These are phyloP conservation scores for Hanseniaspora jakobsenii DNA, from an alignment of 805 yeast species.

Conservation along the genomic window DNA sequence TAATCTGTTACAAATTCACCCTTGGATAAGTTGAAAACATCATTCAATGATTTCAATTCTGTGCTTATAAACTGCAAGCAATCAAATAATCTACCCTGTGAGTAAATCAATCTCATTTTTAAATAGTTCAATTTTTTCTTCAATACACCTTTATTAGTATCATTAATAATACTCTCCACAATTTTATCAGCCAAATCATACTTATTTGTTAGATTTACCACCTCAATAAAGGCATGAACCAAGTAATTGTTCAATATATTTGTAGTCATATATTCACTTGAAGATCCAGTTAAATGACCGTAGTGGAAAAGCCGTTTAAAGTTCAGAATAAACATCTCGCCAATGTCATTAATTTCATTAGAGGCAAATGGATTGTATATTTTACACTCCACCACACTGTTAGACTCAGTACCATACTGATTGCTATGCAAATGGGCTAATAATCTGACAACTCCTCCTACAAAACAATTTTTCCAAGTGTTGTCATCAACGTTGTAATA, in stretches of 20 bases:
- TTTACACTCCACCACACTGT: slow-evolving; percentile 69
- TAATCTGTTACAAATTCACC: slow-evolving; percentile 14
- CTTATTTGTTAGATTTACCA: slow-evolving; percentile 25
- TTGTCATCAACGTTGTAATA: slow-evolving; percentile 37
- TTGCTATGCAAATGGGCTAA: slow-evolving; percentile 32
- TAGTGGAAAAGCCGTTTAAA: slow-evolving; percentile 27
- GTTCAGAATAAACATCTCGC: slow-evolving; percentile 24
- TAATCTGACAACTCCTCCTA: slow-evolving; percentile 60
- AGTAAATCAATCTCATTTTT: slow-evolving; percentile 24
- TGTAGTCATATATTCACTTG: slow-evolving; percentile 24
- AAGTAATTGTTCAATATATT: slow-evolving; percentile 28
- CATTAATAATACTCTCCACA: slow-evolving; percentile 21
- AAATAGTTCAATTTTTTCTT: slow-evolving; percentile 24
- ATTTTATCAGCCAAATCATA: slow-evolving; percentile 22
- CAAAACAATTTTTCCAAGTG: slow-evolving; percentile 44
- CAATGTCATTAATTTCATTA: slow-evolving; percentile 26
- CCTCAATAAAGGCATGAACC: slow-evolving; percentile 26
- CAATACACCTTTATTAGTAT: slow-evolving; percentile 19
- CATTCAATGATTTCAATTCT: slow-evolving; percentile 22
- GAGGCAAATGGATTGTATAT: slow-evolving; percentile 59
- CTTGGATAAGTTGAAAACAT: slow-evolving; percentile 11
- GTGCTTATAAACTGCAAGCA: slow-evolving; percentile 26
- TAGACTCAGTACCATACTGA: slow-evolving; percentile 58
- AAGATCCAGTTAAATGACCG: slow-evolving; percentile 26
- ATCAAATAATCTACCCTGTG: slow-evolving; percentile 29